These are phyloP conservation scores for Yamadazyma spencermartinsiae DNA, from an alignment of 1,139 yeast genomes.

Conservation along the genomic window DNA sequence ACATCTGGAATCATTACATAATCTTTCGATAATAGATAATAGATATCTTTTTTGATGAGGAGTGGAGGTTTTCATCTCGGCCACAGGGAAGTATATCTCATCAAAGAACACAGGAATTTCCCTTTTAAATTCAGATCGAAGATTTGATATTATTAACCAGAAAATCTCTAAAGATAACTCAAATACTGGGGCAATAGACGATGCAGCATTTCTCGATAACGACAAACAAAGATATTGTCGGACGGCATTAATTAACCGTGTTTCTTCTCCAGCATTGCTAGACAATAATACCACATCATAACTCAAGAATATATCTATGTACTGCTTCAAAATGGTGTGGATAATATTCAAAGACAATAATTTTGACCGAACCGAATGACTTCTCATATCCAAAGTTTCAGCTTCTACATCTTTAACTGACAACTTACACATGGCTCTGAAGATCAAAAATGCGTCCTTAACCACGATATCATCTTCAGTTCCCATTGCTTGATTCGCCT, in stretches of 20 bases:
- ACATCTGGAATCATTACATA: conserved; percentile 87
- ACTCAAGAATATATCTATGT: conserved; percentile 78
- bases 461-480: conserved; percentile 65
- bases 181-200: conserved; percentile 87
- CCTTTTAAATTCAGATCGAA: conserved; percentile 83
- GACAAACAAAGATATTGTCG: conserved; percentile 83
- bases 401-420: conserved; percentile 78
- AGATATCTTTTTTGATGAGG: conserved; percentile 90
- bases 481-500: conserved; percentile 43
- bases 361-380: conserved; percentile 91
- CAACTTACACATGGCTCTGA: conserved; percentile 91
- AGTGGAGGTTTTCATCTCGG: conserved; percentile 89
- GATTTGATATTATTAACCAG: conserved; percentile 81
- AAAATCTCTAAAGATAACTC: conserved; percentile 91
- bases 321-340: conserved; percentile 82
- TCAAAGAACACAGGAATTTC: conserved; percentile 93
- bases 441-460: conserved; percentile 89
- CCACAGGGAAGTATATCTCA: conserved; percentile 91
- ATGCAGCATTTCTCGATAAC: conserved; percentile 89
- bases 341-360: conserved; percentile 83
- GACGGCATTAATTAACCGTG: conserved; percentile 73
- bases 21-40: conserved; percentile 71
- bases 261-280: conserved; percentile 53
- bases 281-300: conserved; percentile 61
- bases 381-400: conserved; percentile 76